Evolutionary conservation across 164 flowering plant species (phyloP), one percentile per base, ranked within the genome.

Genomic region (Vitis labrusca): DNA sequence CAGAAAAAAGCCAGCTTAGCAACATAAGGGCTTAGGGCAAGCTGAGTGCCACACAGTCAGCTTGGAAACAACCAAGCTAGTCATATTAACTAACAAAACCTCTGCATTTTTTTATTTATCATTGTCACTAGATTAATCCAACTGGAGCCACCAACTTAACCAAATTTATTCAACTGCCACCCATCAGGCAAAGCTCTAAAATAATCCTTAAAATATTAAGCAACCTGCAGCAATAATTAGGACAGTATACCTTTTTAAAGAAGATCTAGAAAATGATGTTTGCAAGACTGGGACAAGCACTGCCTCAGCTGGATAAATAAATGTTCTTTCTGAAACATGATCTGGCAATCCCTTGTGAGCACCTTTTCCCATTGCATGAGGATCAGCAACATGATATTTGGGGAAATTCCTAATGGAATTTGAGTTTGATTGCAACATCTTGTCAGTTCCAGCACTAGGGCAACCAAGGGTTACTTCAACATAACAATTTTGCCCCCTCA

Each of bases 291-390:
- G 98, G 62, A 96, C 92, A 73, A 91, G 79, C 65, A 96, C 94
- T 49, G 98, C 93, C 75, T 91, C 99, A 15, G 85, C 68, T 48
- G 99, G 98, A 85, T 87, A 93, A 68, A 96, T 79, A 77, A 91
- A 90, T 66, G 89, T 84, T 74, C 85, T 91, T 69, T 88, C 93
- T 70, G 85, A 76, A 65, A 54, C 63, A 61, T 77, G 71, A 61
- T 82, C 89, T 23, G 66, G 65, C 12, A 81, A 72, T 69, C 82
- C 82, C 68, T 79, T 89, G 66, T 77, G 80, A 74, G 72, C 85
- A 77, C 70, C 71, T 74, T 72, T 80, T 59, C 79, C 77, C 29
- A 55, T 70, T 15, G 78, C 69, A 52, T 80, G 76, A 64, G 85
- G 70, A 61, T 86, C 91, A 53, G 76, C 19, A 73, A 50, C 60